Evolutionary conservation across 768 basidiomycete genomes (phyloP), one percentile per base, ranked within the genome.

Genomic region (Xerocomus spinulosus): DNA sequence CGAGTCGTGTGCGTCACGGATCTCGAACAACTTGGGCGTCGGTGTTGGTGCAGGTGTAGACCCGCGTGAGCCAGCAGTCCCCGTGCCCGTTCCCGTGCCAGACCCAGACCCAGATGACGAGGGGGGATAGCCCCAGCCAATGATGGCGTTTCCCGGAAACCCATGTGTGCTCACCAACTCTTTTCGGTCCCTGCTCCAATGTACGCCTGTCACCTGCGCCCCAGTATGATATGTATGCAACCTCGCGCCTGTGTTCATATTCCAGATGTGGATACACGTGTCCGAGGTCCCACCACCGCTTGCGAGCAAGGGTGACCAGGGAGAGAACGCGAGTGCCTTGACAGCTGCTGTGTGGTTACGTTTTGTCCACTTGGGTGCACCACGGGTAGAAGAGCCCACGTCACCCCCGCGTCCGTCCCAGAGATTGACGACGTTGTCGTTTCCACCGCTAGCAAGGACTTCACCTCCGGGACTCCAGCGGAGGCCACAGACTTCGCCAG

Each of bases 361-460:
- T 68, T 94, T 93, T 20, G 87, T 89, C 89, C 90, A 93, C 62
- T 92, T 92, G 0, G 92, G 82, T 62, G 68, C 77, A 3, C 78
- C 82, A 15, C 78, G 65, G 3, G 78, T 70, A 51, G 73, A 71
- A 1, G 61, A 54, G 42, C 41, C 46, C 53, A 77, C 77, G 51
- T 81, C 79, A 0, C 81, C 80, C 0, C 88, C 72, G 46, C 89
- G 77, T 6, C 85, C 89, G 57, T 99, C 95, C 95, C 95, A 99
- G 42, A 96, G 86, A 60, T 96, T 95, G 45, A 98, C 93, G 17
- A 96, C 92, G 54, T 98, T 97, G 67, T 98, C 96, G 61, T 98
- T 96, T 0, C 93, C 95, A 2, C 95, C 95, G 55, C 90, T 92
- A 0, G 95, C 95, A 20, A 99, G 75, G 17, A 95, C 72, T 65